Percentiles rank a stretch among this genome's conserved stretches.
These are phyloP conservation scores for Claviceps humidiphila DNA, from an alignment of 2,329 filamentous ascomycete species.

Conservation along the genomic window DNA sequence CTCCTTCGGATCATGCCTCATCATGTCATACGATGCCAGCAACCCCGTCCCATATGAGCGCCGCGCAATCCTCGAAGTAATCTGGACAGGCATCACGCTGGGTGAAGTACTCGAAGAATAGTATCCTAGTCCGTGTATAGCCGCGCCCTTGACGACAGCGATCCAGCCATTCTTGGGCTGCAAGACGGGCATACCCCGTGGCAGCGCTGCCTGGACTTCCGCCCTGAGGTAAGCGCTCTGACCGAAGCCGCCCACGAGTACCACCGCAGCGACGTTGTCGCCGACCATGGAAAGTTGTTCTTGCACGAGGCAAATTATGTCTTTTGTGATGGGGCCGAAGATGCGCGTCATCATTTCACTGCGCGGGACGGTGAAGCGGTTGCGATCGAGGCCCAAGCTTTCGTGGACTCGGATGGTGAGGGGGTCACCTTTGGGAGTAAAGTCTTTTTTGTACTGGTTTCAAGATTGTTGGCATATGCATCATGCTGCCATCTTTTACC, in stretches of 20 bases:
- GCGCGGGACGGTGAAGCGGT: constrained; percentile 23
- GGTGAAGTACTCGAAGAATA: constrained; percentile 17
- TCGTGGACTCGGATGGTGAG: constrained; percentile 22
- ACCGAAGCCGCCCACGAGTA: constrained; percentile 37
- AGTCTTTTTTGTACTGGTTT: constrained; percentile 25
- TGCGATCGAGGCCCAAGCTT: constrained; percentile 19
- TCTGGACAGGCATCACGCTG: constrained; percentile 14
- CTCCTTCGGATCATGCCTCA: constrained; percentile 22
- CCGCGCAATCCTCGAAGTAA: constrained; percentile 23
- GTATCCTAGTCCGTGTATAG: constrained; percentile 25
- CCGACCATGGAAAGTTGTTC: constrained; percentile 26
- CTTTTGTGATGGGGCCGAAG: constrained; percentile 28
- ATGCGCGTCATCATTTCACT: constrained; percentile 52
- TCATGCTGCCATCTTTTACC: too few species aligned
- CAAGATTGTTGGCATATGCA: too few species aligned
- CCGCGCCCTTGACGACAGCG: constrained; percentile 37
- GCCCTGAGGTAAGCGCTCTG: constrained; percentile 31
- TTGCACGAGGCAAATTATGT: constrained; percentile 28
- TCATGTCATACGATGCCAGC: constrained; percentile 21
- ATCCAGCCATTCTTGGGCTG: constrained; percentile 36
- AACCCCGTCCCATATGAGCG: constrained; percentile 25
- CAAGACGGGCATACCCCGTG: constrained; percentile 26
- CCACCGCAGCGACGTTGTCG: constrained; percentile 23
- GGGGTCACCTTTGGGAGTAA: constrained; percentile 22
- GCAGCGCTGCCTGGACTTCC: constrained; percentile 23